phyloP scores from a whole-genome alignment of 2,329 filamentous ascomycete species.

The Aureobasidium sp. region DNA sequence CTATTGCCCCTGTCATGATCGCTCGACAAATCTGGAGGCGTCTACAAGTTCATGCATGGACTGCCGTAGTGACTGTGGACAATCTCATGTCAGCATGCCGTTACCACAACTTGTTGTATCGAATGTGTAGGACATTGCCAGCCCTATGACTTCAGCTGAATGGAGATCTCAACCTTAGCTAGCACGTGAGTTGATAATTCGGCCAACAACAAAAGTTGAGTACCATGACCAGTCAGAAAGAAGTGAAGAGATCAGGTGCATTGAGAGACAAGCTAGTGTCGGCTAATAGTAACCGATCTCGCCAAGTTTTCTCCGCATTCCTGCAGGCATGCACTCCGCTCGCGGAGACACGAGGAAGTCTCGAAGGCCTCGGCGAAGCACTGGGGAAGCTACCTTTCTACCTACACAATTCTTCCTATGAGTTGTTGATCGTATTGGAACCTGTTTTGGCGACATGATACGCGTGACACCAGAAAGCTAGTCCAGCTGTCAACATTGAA shows the following conservation, averaged over 20 bases:
- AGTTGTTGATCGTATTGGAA: background rate
- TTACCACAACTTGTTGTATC: background rate
- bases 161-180: background rate
- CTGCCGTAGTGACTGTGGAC: background rate
- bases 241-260: background rate
- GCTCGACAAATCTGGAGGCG: background rate
- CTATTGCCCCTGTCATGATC: background rate
- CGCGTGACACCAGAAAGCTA: background rate
- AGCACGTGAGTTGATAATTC: background rate
- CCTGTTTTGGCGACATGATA: background rate
- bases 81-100: background rate
- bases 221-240: background rate
- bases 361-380: background rate
- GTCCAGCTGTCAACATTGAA: background rate
- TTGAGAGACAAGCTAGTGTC: background rate
- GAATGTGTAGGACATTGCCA: background rate
- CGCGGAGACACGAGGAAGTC: background rate
- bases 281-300: background rate
- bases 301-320: background rate
- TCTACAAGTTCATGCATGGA: background rate
- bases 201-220: no score
- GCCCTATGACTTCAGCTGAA: background rate
- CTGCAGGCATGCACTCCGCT: background rate
- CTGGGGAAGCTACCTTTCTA: conserved; percentile 8
- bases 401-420: background rate